These are phyloP conservation scores for Auricularia auricula-judae DNA, from an alignment of 768 basidiomycete genomes.

Conservation along the genomic window DNA sequence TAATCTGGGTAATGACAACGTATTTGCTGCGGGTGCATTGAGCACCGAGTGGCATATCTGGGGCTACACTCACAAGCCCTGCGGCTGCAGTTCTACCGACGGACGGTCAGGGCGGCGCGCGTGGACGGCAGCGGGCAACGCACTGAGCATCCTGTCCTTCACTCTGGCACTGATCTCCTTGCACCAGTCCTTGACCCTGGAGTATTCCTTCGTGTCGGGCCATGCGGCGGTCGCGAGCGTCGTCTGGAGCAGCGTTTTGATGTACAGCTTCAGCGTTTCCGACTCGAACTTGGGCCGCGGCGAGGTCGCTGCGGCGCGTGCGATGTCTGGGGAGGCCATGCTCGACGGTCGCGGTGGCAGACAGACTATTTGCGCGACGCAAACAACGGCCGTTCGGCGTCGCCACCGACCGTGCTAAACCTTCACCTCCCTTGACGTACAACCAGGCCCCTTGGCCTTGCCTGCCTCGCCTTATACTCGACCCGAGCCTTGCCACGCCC, in stretches of 20 bases:
- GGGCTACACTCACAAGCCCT: conserved; percentile 57
- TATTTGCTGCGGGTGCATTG: conserved; percentile 51
- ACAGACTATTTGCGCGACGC: neutral
- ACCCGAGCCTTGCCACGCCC: neutral
- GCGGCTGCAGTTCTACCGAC: conserved; percentile 55
- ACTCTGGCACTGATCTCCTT: conserved; percentile 77
- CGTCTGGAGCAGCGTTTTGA: conserved; percentile 67
- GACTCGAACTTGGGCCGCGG: conserved; percentile 53
- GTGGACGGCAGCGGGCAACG: conserved; percentile 9
- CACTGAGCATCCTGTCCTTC: conserved; percentile 69
- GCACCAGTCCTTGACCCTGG: conserved; percentile 63
- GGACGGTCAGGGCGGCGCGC: conserved; percentile 1
- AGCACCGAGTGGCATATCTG: conserved; percentile 1
- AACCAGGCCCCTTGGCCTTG: conserved; percentile 1
- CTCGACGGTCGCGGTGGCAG: neutral
- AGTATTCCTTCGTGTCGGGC: conserved; percentile 58
- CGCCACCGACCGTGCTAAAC: no score
- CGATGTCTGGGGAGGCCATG: conserved; percentile 26
- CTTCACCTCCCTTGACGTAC: no score
- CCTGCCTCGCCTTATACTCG: neutral
- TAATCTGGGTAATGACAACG: conserved; percentile 74
- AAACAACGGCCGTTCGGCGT: neutral
- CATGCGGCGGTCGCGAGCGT: conserved; percentile 55
- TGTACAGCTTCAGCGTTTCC: conserved; percentile 64
- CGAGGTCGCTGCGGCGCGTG: conserved; percentile 49